Evolutionary conservation across 768 basidiomycete species (phyloP).

Genomic region (Epithele typhae): DNA sequence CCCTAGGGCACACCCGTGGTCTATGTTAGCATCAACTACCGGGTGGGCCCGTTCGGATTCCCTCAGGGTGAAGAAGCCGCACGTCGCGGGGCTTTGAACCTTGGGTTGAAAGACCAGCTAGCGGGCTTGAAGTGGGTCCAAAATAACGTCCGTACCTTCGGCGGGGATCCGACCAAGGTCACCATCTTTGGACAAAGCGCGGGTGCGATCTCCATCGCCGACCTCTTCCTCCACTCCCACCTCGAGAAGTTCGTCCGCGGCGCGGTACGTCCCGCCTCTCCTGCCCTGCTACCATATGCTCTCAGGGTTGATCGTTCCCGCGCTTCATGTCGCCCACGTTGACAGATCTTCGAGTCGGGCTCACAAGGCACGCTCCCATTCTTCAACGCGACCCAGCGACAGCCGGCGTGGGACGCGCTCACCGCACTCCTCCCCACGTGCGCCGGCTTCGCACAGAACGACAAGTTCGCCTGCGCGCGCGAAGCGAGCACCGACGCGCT

Average conservation of each 20-base stretch:
- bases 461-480: conserved; percentile 22
- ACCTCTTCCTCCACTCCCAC: conserved; percentile 27
- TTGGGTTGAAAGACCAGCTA: conserved; percentile 80
- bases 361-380: conserved; percentile 27
- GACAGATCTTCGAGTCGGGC: conserved; percentile 46
- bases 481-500: conserved; percentile 15
- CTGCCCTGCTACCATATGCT: neutral
- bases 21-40: conserved; percentile 48
- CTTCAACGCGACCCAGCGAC: conserved; percentile 28
- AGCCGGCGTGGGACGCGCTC: conserved; percentile 36
- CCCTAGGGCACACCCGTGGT: conserved; percentile 27
- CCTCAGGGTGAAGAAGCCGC: conserved; percentile 40
- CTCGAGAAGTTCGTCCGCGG: conserved; percentile 21
- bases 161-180: conserved; percentile 47
- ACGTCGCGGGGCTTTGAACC: conserved; percentile 35
- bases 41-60: conserved; percentile 47
- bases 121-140: conserved; percentile 63
- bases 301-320: neutral
- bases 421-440: conserved; percentile 8
- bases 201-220: conserved; percentile 32
- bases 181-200: conserved; percentile 38
- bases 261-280: conserved; percentile 12
- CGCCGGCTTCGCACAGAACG: neutral
- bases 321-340: neutral
- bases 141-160: conserved; percentile 58